Base-by-base conservation (phyloP, 257 asterid genomes). In the Catharanthus roseus region DNA sequence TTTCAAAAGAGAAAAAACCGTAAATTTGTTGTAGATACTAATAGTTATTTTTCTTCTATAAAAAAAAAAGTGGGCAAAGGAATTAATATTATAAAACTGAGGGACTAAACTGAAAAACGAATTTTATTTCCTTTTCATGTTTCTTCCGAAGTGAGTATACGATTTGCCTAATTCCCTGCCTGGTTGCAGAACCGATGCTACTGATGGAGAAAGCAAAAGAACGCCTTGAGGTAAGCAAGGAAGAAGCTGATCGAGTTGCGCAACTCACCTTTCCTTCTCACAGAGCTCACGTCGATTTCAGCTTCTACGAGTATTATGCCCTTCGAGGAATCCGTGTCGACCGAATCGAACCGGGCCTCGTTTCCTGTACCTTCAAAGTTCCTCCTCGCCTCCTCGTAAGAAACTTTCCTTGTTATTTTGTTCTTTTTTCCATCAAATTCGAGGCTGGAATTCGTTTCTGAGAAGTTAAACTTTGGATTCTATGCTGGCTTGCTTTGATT, bases 351-450 rank as follows among this genome's bases (percentile, higher is more conserved):
- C 86, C 85, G n/a, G 93, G 89, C 56, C 74, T 60, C 64, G 72
- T 91, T 77, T 74, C 77, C 45, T 85, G 88, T 85, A 79, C 93
- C 64, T 81, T 87, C 85, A 81, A 76, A 86, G 97, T 89, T 72
- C 96, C 95, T 44, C 82, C 82, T 73, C 96, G 92, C 62, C 97
- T 91, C 80, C 77, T 81, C 16, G 96, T 89, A 81, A 79, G 85
- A 8, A 34, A 28, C 4, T 49, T 39, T 10, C 1, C 44, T n/a
- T 67, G 24, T 53, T 24, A 2, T 21, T 44, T 63, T 34, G 7
- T 16, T 23, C 29, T 31, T 66, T 29, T 3, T 26, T 28, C 34
- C 15, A 1, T 6, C 16, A 28, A 54, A 44, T 66, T 66, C 3
- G 41, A 45, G 38, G 36, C 45, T 45, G 39, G 58, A 47, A 67